A percentile compares a stretch with the other conserved stretches of the same genome.
Conservation (phyloP, 257 asterid species). For the Oldenlandia corymbosa region DNA sequence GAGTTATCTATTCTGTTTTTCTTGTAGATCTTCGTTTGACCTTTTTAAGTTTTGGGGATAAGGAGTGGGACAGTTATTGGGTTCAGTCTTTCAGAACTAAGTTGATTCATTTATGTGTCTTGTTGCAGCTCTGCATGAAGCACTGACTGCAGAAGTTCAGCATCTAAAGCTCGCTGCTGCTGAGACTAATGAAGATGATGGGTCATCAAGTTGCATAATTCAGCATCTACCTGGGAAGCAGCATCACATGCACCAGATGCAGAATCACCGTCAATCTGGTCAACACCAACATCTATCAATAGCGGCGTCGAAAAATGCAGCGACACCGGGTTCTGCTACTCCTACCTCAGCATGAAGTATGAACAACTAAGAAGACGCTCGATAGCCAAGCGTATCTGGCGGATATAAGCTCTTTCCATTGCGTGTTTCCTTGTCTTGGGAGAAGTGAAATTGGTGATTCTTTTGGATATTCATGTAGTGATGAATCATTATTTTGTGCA, state of each 20-base stretch:
- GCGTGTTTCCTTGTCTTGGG: not conserved
- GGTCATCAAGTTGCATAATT: slow-evolving; percentile 26
- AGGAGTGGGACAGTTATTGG: too few relatives aligned
- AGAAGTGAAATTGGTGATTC: not conserved
- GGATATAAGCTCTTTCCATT: not conserved
- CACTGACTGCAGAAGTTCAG: slow-evolving; percentile 66
- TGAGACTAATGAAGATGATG: slow-evolving; percentile 50
- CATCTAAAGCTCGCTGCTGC: slow-evolving; percentile 50
- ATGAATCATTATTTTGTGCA: slow-evolving; percentile 7
- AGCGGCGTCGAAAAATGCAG: slow-evolving; percentile 30
- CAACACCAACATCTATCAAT: slow-evolving; percentile 38
- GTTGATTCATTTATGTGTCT: slow-evolving; percentile 1
- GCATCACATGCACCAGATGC: slow-evolving; percentile 47
- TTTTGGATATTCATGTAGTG: not conserved
- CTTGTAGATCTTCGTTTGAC: too few relatives aligned
- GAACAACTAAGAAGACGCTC: not conserved
- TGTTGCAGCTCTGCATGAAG: slow-evolving; percentile 64
- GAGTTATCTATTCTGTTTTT: too few relatives aligned
- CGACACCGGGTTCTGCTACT: slow-evolving; percentile 31
- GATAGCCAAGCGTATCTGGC: not conserved
- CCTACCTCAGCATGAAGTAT: slow-evolving; percentile 44
- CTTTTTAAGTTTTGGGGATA: too few relatives aligned
- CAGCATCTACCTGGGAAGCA: slow-evolving; percentile 47
- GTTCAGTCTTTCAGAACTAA: not conserved
- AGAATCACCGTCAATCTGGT: slow-evolving; percentile 37